Conservation (phyloP, 2,329 filamentous ascomycete genomes). For the Diaporthe ilicicola region DNA sequence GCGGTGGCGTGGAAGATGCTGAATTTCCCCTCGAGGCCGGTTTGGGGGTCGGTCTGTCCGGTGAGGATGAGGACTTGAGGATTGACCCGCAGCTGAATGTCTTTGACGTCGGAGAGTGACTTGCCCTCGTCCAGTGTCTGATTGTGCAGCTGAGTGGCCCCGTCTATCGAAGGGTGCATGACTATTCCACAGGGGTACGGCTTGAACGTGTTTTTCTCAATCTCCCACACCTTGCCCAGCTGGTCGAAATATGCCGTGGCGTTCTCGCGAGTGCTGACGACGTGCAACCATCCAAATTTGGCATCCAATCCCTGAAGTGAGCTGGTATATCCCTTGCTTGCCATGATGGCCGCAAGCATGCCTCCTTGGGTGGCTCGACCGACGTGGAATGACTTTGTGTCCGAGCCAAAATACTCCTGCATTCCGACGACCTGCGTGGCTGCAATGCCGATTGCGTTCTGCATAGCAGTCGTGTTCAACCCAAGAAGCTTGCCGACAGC, state of each 20-base stretch:
- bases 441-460: slow-evolving; percentile 61
- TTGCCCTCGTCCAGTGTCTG: slow-evolving; percentile 42
- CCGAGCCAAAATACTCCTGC: slow-evolving; percentile 62
- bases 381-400: slow-evolving; percentile 64
- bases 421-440: slow-evolving; percentile 62
- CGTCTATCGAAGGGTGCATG: slow-evolving; percentile 64
- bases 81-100: slow-evolving; percentile 55
- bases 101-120: slow-evolving; percentile 44
- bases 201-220: slow-evolving; percentile 63
- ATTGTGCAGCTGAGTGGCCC: slow-evolving; percentile 53
- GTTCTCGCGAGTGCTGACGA: slow-evolving; percentile 50
- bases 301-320: slow-evolving; percentile 58
- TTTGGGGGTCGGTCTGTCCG: slow-evolving; percentile 56
- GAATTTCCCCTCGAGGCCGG: slow-evolving; percentile 62
- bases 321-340: slow-evolving; percentile 57
- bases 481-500: slow-evolving; percentile 57
- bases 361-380: slow-evolving; percentile 62
- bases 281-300: slow-evolving; percentile 61
- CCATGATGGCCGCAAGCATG: slow-evolving; percentile 49
- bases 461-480: slow-evolving; percentile 49
- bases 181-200: slow-evolving; percentile 66
- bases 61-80: slow-evolving; percentile 62
- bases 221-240: slow-evolving; percentile 53
- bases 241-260: slow-evolving; percentile 26
- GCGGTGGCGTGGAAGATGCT: slow-evolving; percentile 64